Percentiles rank a stretch among this genome's conserved stretches.
phyloP scores from a whole-genome alignment of 2,329 filamentous ascomycete genomes.

The Shiraia bambusicola region DNA sequence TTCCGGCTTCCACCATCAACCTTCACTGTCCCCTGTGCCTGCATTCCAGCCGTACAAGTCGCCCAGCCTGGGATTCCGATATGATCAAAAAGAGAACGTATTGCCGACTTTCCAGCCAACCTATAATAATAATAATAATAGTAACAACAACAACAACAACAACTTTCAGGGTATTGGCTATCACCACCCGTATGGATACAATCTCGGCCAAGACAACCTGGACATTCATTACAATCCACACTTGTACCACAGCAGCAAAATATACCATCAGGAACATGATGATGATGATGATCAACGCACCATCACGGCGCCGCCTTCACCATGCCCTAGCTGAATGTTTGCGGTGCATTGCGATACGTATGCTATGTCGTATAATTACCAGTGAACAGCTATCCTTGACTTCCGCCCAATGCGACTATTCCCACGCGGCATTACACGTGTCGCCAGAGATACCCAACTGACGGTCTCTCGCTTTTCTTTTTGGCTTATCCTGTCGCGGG shows the following conservation, averaged over 20 bases:
- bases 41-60: constrained; percentile 30
- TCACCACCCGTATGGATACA: constrained; percentile 34
- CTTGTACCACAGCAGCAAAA: constrained; percentile 22
- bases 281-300: constrained; percentile 40
- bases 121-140: constrained; percentile 28
- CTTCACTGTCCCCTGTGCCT: constrained; percentile 28
- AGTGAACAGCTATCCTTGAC: constrained; percentile 2
- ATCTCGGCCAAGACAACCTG: constrained; percentile 32
- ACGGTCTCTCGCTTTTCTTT: constrained; percentile 22
- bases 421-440: constrained; percentile 3
- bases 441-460: constrained; percentile 6
- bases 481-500: constrained; percentile 22
- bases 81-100: constrained; percentile 40
- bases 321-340: constrained; percentile 27
- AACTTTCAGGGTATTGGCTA: constrained; percentile 24
- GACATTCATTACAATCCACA: constrained; percentile 28
- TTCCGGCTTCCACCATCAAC: constrained; percentile 31
- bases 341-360: background rate
- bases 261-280: constrained; percentile 27
- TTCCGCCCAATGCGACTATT: constrained; percentile 1
- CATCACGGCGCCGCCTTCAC: constrained; percentile 41
- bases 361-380: constrained; percentile 1
- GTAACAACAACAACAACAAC: constrained; percentile 29
- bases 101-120: constrained; percentile 25
- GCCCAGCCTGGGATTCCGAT: constrained; percentile 31